Evolutionary conservation across 2,329 filamentous ascomycete genomes (phyloP).

Genomic region (Apiospora malaysiana): DNA sequence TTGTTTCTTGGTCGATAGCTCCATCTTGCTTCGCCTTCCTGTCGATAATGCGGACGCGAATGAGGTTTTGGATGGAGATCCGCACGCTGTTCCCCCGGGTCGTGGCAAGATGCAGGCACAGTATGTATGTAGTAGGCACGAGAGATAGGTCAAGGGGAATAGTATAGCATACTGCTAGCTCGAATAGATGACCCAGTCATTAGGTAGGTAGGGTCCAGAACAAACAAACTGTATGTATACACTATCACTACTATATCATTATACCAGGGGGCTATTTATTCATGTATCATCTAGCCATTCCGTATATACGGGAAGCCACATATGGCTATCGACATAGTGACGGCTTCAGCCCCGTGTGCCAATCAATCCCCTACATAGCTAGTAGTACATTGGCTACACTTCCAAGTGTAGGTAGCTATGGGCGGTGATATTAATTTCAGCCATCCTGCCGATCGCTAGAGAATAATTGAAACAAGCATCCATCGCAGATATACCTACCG

Average conservation of each 20-base stretch:
- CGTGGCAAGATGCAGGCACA: background rate
- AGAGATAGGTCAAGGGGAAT: no score
- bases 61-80: background rate
- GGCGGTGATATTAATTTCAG: background rate
- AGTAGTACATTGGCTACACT: no score
- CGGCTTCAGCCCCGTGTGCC: conserved; percentile 17
- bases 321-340: background rate
- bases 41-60: background rate
- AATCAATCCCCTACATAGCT: background rate
- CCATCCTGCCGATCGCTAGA: background rate
- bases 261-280: background rate
- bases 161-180: background rate
- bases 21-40: background rate
- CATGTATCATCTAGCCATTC: background rate
- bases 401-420: background rate
- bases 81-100: background rate
- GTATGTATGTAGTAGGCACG: no score
- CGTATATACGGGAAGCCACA: background rate
- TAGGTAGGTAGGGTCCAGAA: background rate
- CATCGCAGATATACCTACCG: background rate
- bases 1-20: background rate
- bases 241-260: background rate
- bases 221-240: background rate
- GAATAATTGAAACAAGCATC: conserved; percentile 8
- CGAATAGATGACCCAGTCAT: background rate